Evolutionary conservation across 2,329 filamentous ascomycete species (phyloP).

Genomic region (Microcera coccophila): DNA sequence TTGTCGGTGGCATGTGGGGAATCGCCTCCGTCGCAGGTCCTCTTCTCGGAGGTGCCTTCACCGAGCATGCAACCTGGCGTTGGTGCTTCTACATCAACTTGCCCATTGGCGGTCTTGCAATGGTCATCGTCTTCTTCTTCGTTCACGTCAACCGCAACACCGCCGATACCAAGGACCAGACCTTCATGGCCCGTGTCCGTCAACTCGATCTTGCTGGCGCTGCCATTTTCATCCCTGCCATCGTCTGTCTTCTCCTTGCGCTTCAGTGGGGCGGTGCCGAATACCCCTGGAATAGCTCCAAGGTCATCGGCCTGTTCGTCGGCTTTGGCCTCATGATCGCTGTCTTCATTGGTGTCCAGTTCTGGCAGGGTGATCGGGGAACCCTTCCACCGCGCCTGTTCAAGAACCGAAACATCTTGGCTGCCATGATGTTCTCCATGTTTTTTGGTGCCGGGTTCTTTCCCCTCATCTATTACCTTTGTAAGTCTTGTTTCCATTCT

Average conservation of each 20-base stretch:
- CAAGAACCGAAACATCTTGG: conserved; percentile 39
- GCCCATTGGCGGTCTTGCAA: conserved; percentile 45
- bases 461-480: conserved; percentile 51
- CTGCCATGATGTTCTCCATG: conserved; percentile 42
- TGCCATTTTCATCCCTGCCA: conserved; percentile 47
- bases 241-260: conserved; percentile 52
- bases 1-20: conserved; percentile 55
- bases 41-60: conserved; percentile 48
- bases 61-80: conserved; percentile 47
- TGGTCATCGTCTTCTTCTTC: conserved; percentile 46
- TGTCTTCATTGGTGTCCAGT: conserved; percentile 46
- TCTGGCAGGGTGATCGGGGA: conserved; percentile 40
- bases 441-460: conserved; percentile 52
- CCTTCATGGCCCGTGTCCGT: conserved; percentile 36
- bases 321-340: conserved; percentile 43
- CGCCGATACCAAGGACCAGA: conserved; percentile 30
- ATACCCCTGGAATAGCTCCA: conserved; percentile 47
- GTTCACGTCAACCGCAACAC: conserved; percentile 39
- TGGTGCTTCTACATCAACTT: conserved; percentile 52
- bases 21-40: conserved; percentile 51
- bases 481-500: conserved; percentile 29
- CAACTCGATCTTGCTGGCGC: conserved; percentile 50
- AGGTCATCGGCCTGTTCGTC: conserved; percentile 49
- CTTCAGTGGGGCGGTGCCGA: conserved; percentile 54
- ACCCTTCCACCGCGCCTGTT: conserved; percentile 47